Base-by-base conservation (phyloP, 768 basidiomycete species). In the Serendipita sp. region DNA sequence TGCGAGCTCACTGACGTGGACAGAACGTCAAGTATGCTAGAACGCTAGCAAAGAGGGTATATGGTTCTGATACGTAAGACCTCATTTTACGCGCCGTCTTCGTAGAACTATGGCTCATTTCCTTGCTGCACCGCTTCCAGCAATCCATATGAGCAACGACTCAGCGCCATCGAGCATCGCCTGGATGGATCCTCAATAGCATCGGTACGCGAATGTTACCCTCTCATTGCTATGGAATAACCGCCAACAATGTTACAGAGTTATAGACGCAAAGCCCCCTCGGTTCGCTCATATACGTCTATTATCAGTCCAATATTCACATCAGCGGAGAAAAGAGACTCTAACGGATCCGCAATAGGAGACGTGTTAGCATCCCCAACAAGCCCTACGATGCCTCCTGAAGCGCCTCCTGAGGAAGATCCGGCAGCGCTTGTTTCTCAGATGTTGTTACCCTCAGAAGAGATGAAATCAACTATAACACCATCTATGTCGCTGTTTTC, bases 401-500 rank as follows among this genome's bases (percentile, higher is more conserved):
- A 60, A 53, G 18, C 18, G 8, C 48, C 32, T 24, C 18, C 16
- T 4, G 30, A 60, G 56, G 56, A 60, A 10, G 56, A 60, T 2
- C 56, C 56, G n/a, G 56, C 56, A 30, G 35, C 30, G 4, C 56
- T 60, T 4, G 56, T 60, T 35, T 28, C 56, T 38, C 56, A 60
- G 37, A 60, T 60, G 56, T 30, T 60, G 8, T 30, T 60, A 10
- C 56, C 56, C 8, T 60, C 56, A 11, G 56, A 60, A 38, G 56
- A 60, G 35, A 8, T 60, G 37, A n/a, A 24, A 10, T 4, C 8
- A 32, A 3, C 56, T 8, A 35, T 60, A 30, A 8, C 48, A 53
- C 10, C 48, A 53, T 34, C 56, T 8, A 71, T 71, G 1, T 71
- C 70, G 16, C 66, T 68, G 10, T 64, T 72, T 1, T 67, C 69